These are phyloP conservation scores for Candida adriatica DNA, from an alignment of 805 yeast genomes.

Conservation along the genomic window DNA sequence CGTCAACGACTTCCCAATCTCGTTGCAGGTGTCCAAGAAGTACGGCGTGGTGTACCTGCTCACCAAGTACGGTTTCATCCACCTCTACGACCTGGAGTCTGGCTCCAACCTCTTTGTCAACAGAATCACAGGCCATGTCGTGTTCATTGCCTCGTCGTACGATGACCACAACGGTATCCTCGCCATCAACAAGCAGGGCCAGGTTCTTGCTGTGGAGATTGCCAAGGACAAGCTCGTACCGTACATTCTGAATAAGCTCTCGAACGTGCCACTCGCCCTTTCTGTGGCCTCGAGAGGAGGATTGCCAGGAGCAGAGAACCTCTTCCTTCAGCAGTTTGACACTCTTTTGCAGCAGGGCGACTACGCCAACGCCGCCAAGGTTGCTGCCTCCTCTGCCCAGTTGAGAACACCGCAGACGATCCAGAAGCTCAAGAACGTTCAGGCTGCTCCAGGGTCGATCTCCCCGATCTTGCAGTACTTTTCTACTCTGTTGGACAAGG, in stretches of 20 bases:
- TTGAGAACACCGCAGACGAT: slow-evolving; percentile 93
- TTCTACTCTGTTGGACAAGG: slow-evolving; percentile 85
- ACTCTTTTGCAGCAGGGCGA: slow-evolving; percentile 77
- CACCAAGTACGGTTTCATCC: slow-evolving; percentile 95
- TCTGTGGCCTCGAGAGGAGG: slow-evolving; percentile 93
- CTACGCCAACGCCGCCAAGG: slow-evolving; percentile 88
- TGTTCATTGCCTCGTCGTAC: slow-evolving; percentile 79
- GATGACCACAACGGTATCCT: slow-evolving; percentile 75
- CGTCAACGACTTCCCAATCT: slow-evolving; percentile 90
- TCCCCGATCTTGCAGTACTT: slow-evolving; percentile 93
- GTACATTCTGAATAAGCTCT: slow-evolving; percentile 77
- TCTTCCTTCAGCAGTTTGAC: slow-evolving; percentile 89
- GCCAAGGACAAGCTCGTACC: slow-evolving; percentile 81
- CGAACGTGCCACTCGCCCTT: slow-evolving; percentile 82
- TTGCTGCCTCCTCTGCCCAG: slow-evolving; percentile 91
- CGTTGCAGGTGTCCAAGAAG: slow-evolving; percentile 76
- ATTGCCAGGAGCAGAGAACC: slow-evolving; percentile 92
- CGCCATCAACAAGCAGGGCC: slow-evolving; percentile 92
- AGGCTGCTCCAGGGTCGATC: slow-evolving; percentile 89
- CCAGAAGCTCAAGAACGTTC: slow-evolving; percentile 82
- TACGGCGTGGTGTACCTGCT: slow-evolving; percentile 85
- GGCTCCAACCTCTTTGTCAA: slow-evolving; percentile 92
- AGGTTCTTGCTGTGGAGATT: slow-evolving; percentile 87
- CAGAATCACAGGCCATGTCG: slow-evolving; percentile 92
- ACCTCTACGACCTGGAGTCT: slow-evolving; percentile 87